Conservation (phyloP, 2,329 filamentous ascomycete genomes). For the Botrytis byssoidea region DNA sequence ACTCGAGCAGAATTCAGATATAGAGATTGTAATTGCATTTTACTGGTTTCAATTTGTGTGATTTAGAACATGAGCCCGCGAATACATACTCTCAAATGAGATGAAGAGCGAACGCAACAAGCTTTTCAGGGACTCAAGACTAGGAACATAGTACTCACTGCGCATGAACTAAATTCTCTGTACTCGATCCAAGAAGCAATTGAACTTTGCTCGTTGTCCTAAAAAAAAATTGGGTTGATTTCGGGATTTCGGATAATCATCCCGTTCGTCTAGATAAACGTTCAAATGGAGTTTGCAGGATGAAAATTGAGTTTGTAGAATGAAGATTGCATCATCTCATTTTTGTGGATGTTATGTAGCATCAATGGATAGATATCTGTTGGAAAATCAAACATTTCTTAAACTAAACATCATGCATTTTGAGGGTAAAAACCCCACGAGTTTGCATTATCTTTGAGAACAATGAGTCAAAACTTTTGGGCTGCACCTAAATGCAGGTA, state of each 20-base stretch:
- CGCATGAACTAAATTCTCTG: background rate
- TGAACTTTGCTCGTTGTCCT: background rate
- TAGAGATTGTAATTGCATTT: background rate
- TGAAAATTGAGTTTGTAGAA: background rate
- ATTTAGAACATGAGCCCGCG: background rate
- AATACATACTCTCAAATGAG: background rate
- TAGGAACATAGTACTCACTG: background rate
- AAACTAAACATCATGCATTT: no score
- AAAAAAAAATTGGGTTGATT: background rate
- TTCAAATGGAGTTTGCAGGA: background rate
- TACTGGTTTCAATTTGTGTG: background rate
- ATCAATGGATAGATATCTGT: background rate
- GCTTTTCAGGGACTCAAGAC: background rate
- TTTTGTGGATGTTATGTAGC: background rate
- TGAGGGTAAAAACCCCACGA: background rate
- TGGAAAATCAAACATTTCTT: background rate
- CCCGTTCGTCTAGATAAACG: background rate
- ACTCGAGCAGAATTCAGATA: background rate
- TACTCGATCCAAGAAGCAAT: background rate
- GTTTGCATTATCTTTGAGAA: background rate
- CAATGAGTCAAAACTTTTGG: conserved; percentile 3
- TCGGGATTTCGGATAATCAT: background rate
- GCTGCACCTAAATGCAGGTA: conserved; percentile 13
- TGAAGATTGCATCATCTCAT: background rate
- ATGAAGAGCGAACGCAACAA: background rate